Evolutionary conservation across 2,329 filamentous ascomycete genomes (phyloP).

Genomic region (Rhexocercosporidium sp.): DNA sequence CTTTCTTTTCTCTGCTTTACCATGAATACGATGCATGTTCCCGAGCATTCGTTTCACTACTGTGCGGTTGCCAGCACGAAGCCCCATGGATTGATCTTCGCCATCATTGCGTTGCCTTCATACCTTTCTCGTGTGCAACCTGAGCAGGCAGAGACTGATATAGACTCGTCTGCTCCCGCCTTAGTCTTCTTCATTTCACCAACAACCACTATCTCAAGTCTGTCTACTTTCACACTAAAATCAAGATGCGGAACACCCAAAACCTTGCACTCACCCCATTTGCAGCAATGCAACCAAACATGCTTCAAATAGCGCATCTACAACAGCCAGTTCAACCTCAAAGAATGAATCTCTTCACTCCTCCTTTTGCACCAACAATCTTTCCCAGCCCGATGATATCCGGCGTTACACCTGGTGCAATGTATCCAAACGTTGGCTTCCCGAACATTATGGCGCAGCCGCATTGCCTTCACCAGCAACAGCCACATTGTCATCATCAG

Average conservation of each 20-base stretch:
- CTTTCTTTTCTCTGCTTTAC: background rate
- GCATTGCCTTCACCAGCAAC: background rate
- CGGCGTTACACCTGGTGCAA: background rate
- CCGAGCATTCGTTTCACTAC: background rate
- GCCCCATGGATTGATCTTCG: background rate
- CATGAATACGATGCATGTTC: background rate
- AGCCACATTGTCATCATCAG: background rate
- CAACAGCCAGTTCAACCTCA: background rate
- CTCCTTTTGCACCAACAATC: background rate
- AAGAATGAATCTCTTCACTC: background rate
- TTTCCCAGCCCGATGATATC: background rate
- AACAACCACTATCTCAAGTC: background rate
- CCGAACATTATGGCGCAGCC: background rate
- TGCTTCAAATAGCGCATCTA: background rate
- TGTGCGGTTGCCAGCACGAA: background rate
- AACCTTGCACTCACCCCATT: background rate
- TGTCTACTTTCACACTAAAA: background rate
- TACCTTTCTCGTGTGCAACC: background rate
- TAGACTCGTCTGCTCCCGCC: background rate
- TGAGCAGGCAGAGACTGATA: background rate
- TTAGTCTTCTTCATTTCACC: background rate
- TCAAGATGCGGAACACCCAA: background rate
- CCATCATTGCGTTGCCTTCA: background rate
- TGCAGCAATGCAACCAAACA: background rate
- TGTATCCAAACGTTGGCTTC: background rate